A percentile compares a stretch with the other conserved stretches of the same genome.
Evolutionary conservation across 2,329 filamentous ascomycete species (phyloP).

Genomic region (Curvularia eragrostidis): DNA sequence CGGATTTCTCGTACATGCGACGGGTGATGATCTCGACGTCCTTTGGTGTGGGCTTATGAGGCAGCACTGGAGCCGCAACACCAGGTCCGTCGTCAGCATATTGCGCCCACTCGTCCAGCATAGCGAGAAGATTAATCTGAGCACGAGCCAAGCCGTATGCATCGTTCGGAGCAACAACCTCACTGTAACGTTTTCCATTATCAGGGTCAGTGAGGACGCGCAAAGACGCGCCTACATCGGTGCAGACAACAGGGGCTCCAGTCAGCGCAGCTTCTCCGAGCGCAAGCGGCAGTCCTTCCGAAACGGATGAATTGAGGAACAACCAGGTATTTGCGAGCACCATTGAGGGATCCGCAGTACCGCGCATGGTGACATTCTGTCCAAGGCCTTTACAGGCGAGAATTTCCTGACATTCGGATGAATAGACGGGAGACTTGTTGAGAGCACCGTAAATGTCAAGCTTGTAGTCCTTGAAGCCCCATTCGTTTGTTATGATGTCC

Average conservation of each 20-base stretch:
- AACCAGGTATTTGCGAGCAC: slow-evolving; percentile 54
- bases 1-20: slow-evolving; percentile 67
- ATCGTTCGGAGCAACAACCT: slow-evolving; percentile 70
- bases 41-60: slow-evolving; percentile 56
- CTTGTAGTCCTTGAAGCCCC: slow-evolving; percentile 69
- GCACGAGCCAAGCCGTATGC: slow-evolving; percentile 65
- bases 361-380: slow-evolving; percentile 59
- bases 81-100: slow-evolving; percentile 61
- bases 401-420: slow-evolving; percentile 64
- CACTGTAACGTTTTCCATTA: slow-evolving; percentile 60
- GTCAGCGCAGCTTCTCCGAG: slow-evolving; percentile 65
- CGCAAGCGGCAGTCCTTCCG: slow-evolving; percentile 63
- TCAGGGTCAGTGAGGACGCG: slow-evolving; percentile 63
- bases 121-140: slow-evolving; percentile 67
- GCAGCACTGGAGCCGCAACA: slow-evolving; percentile 51
- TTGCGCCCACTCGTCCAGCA: slow-evolving; percentile 67
- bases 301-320: slow-evolving; percentile 63
- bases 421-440: slow-evolving; percentile 67
- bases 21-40: slow-evolving; percentile 62
- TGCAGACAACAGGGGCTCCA: slow-evolving; percentile 63
- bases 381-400: slow-evolving; percentile 63
- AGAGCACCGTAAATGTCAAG: slow-evolving; percentile 69
- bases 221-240: slow-evolving; percentile 63
- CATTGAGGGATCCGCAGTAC: slow-evolving; percentile 61
- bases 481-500: slow-evolving; percentile 70